Percentiles rank a stretch among this genome's conserved stretches.
These are phyloP conservation scores for Ogataea minuta DNA, from an alignment of 805 yeast species.

Conservation along the genomic window DNA sequence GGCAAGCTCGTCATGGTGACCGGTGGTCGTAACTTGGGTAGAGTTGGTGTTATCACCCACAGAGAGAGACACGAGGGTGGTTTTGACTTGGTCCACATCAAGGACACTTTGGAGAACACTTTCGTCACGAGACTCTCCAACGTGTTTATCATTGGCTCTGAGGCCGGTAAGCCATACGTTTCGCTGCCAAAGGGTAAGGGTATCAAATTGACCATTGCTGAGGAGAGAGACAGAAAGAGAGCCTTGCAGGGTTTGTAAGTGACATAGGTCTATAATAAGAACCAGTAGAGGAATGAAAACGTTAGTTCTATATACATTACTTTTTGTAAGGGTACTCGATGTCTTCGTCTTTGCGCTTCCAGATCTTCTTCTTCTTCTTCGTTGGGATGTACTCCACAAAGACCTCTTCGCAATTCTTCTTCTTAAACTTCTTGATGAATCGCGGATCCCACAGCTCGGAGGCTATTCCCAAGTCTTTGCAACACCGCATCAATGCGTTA, in stretches of 20 bases:
- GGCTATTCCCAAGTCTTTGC: constrained; percentile 95
- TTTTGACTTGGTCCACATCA: constrained; percentile 95
- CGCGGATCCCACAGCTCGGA: constrained; percentile 97
- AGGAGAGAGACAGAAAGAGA: constrained; percentile 98
- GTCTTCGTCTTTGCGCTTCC: constrained; percentile 83
- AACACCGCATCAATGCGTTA: constrained; percentile 96
- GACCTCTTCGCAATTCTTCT: constrained; percentile 68
- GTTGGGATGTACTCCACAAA: constrained; percentile 82
- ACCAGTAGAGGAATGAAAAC: constrained; percentile 13
- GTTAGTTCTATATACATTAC: constrained; percentile 16
- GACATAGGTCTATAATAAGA: constrained; percentile 12
- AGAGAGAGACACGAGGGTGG: constrained; percentile 98
- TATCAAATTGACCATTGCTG: constrained; percentile 91
- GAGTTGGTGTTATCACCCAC: constrained; percentile 94
- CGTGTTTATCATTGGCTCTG: constrained; percentile 88
- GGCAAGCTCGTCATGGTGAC: constrained; percentile 91
- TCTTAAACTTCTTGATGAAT: constrained; percentile 71
- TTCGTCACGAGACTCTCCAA: constrained; percentile 92
- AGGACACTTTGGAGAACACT: constrained; percentile 91
- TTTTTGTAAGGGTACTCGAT: constrained; percentile 83
- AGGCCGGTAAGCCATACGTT: constrained; percentile 90
- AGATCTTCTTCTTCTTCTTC: constrained; percentile 83
- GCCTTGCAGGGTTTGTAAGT: constrained; percentile 63
- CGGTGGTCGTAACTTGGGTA: constrained; percentile 98
- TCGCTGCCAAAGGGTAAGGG: constrained; percentile 99